These are phyloP conservation scores for Amniculicola lignicola DNA, from an alignment of 495 filamentous ascomycete species.

Conservation along the genomic window DNA sequence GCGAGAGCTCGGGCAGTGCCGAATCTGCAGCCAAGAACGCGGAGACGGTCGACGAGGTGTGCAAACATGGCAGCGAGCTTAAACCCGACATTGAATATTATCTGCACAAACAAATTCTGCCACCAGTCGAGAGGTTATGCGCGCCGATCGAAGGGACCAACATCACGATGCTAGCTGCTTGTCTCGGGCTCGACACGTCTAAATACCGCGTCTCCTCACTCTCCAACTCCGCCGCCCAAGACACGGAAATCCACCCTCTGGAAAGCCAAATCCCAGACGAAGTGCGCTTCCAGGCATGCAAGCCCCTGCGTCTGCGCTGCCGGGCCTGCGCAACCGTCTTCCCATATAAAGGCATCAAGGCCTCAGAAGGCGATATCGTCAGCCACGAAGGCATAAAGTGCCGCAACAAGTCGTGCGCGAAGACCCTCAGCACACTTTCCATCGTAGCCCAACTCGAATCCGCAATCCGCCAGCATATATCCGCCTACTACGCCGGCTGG, in stretches of 20 bases:
- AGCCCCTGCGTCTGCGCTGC: slow-evolving; percentile 72
- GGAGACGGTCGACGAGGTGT: slow-evolving; percentile 78
- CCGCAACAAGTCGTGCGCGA: slow-evolving; percentile 57
- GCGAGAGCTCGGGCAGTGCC: slow-evolving; percentile 65
- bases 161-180: slow-evolving; percentile 81
- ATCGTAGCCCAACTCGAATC: slow-evolving; percentile 82
- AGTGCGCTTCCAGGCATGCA: slow-evolving; percentile 76
- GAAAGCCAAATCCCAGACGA: slow-evolving; percentile 91
- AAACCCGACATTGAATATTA: slow-evolving; percentile 92
- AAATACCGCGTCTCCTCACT: slow-evolving; percentile 70
- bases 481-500: slow-evolving; percentile 88
- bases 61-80: slow-evolving; percentile 67
- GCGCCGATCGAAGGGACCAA: slow-evolving; percentile 92
- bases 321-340: slow-evolving; percentile 69
- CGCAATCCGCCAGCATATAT: slow-evolving; percentile 71
- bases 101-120: slow-evolving; percentile 96
- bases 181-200: slow-evolving; percentile 82
- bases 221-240: slow-evolving; percentile 38
- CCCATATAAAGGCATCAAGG: slow-evolving; percentile 70
- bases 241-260: slow-evolving; percentile 70
- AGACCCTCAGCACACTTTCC: slow-evolving; percentile 64
- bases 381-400: slow-evolving; percentile 74
- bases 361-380: slow-evolving; percentile 36
- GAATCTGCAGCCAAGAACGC: slow-evolving; percentile 82
- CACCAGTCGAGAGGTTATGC: slow-evolving; percentile 95